Evolutionary conservation across 805 yeast species (phyloP), one percentile per base, ranked within the genome.

Genomic region (Kluyveromyces wickerhamii): DNA sequence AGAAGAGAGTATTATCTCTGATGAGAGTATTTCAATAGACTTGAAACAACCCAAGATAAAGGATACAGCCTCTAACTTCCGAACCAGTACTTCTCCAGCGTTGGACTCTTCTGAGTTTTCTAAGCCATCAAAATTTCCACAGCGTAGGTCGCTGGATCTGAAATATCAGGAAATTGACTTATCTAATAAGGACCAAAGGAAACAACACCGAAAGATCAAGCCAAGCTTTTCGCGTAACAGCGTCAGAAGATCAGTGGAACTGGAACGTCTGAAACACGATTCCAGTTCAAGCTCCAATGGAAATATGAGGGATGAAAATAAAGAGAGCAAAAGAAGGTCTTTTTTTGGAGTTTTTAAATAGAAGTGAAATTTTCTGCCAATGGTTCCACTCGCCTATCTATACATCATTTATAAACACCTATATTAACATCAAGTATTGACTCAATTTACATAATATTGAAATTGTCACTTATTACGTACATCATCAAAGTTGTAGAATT

Each of bases 341-440:
- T 34, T 55, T 16, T 55, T 55, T 32, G 52, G 58, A 7, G 52
- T 49, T 17, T 52, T 55, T 33, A 53, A 50, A 38, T 32, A 46
- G 29, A 23, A n/a, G 12, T 7, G n/a, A n/a, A 23, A 23, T 5
- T n/a, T n/a, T n/a, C n/a, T n/a, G n/a, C n/a, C n/a, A n/a, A n/a
- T n/a, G n/a, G n/a, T n/a, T n/a, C n/a, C n/a, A n/a, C n/a, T n/a
- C n/a, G n/a, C n/a, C n/a, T n/a, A n/a, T n/a, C n/a, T n/a, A n/a
- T n/a, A n/a, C n/a, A n/a, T n/a, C n/a, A n/a, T n/a, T n/a, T n/a
- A n/a, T n/a, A n/a, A n/a, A n/a, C n/a, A n/a, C n/a, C n/a, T n/a
- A n/a, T n/a, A n/a, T n/a, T n/a, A n/a, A n/a, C n/a, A n/a, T n/a
- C n/a, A n/a, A n/a, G n/a, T n/a, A n/a, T n/a, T n/a, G n/a, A n/a